Base-by-base conservation (phyloP, 257 asterid species). In the Nicotiana attenuata region DNA sequence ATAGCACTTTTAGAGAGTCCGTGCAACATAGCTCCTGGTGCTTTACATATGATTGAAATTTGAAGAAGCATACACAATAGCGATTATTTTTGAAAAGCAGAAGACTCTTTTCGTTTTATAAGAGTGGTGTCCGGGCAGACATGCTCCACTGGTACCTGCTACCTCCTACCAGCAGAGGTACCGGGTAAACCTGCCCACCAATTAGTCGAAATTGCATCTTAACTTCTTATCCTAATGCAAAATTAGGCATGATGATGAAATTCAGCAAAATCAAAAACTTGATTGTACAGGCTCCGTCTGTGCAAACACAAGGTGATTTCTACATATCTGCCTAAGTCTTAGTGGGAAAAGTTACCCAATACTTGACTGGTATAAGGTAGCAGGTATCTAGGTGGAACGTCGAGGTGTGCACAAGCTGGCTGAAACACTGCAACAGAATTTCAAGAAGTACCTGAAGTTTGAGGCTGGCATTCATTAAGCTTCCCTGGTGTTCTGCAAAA, bases 361-460 rank as follows among this genome's bases (percentile, higher is more conserved):
- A n/a, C 14, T 3, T 7, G 26, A 22, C 24, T 31, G 1, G 35
- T 71, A n/a, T 10, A 10, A 20, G 20, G 19, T 20, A 20, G 1
- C 1, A 17, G 17, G 2, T 73, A 73, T 38, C 0, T 14, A 38
- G 17, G 33, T 24, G 24, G 6, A 24, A 50, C 3, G 26, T 75
- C 24, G 63, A 75, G 10, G 5, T 2, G 13, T 3, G 31, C 14
- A 14, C 4, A 13, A 13, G 22, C 2, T 45, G 55, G 0, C 20
- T 1, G 10, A 5, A 7, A 56, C 63, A 56, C 14, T 47, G 9
- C 24, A 73, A 73, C 10, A 47, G 56, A 16, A 59, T 53, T 75
- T 77, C n/a, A 83, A 86, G 78, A 79, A 87, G 88, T 77, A 35
- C 90, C 86, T 85, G 90, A 63, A 76, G 88, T 83, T 86, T 80